These are phyloP conservation scores for Fusarium sp. DNA, from an alignment of 2,329 filamentous ascomycete genomes.

Conservation along the genomic window DNA sequence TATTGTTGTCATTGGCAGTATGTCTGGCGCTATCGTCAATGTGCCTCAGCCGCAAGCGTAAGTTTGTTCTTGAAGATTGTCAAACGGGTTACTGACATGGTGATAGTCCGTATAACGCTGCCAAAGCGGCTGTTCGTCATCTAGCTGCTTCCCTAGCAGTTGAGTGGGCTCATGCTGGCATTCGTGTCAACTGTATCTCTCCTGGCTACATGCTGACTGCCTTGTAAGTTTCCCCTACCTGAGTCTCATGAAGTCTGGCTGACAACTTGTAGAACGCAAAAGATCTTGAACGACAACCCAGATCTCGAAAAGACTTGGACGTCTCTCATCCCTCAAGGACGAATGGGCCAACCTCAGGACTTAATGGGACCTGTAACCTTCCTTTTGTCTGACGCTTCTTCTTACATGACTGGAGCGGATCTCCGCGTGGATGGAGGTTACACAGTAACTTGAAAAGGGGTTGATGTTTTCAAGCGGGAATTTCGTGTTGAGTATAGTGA, in stretches of 20 bases:
- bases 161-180: slow-evolving; percentile 89
- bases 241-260: neutral
- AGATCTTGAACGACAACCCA: slow-evolving; percentile 96
- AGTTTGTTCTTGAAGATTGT: slow-evolving; percentile 38
- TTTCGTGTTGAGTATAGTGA: neutral
- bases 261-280: slow-evolving; percentile 74
- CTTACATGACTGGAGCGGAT: slow-evolving; percentile 79
- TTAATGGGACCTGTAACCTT: slow-evolving; percentile 94
- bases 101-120: slow-evolving; percentile 82
- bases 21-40: slow-evolving; percentile 94
- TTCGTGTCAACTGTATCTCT: slow-evolving; percentile 94
- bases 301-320: slow-evolving; percentile 91
- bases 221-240: slow-evolving; percentile 68
- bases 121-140: slow-evolving; percentile 92
- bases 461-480: fast-evolving
- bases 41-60: slow-evolving; percentile 90
- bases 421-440: slow-evolving; percentile 87
- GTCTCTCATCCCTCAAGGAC: slow-evolving; percentile 88
- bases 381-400: slow-evolving; percentile 81
- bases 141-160: slow-evolving; percentile 88
- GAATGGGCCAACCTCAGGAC: slow-evolving; percentile 92
- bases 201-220: slow-evolving; percentile 97
- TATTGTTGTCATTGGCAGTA: slow-evolving; percentile 94
- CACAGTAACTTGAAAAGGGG: slow-evolving; percentile 72
- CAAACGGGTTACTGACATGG: neutral